Evolutionary conservation across 345 rosid species (phyloP), one percentile per base, ranked within the genome.

Genomic region (Chamaenerion angustifolium): DNA sequence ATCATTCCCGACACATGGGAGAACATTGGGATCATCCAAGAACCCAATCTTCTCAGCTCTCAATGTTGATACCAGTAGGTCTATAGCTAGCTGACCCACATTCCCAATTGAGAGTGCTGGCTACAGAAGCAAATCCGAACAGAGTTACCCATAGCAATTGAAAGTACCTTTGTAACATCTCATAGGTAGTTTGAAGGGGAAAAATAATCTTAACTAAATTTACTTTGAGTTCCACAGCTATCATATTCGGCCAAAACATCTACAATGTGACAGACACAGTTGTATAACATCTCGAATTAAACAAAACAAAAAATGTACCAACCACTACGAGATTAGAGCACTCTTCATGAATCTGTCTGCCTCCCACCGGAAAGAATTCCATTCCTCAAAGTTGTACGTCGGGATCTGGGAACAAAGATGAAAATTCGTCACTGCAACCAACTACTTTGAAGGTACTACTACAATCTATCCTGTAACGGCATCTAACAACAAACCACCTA

Each of bases 101-200:
- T 87, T 92, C 56, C 98, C 96, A 40, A 82, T 78, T 42, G 94
- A 92, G 51, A 92, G 56, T 19, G 96, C 96, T 35, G 96, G 98
- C 95, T 92, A 43, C 56, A 13, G 25, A 21, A 2, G 4, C 25
- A 21, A 21, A 21, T 21, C 25, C 25, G 25, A 21, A 4, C 25
- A 21, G 25, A 21, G 25, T 21, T 21, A 21, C 25, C 25, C 2
- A 21, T 21, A 21, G 25, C 25, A 21, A 21, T 5, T 17, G 11
- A 12, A 27, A 43, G 37, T 14, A 37, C 43, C 11, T n/a, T 13
- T 31, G 42, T 12, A 17, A 23, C 12, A 45, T 48, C 11, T 11
- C 9, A 31, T 25, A n/a, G 14, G 31, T 14, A 19, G 16, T 46
- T 10, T 14, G 17, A 45, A 23, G 45, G 40, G 19, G 16, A 25